Evolutionary conservation across 73 alveolate genomes (phyloP), one percentile per base, ranked within the genome.

Genomic region (Blepharisma japonicum): DNA sequence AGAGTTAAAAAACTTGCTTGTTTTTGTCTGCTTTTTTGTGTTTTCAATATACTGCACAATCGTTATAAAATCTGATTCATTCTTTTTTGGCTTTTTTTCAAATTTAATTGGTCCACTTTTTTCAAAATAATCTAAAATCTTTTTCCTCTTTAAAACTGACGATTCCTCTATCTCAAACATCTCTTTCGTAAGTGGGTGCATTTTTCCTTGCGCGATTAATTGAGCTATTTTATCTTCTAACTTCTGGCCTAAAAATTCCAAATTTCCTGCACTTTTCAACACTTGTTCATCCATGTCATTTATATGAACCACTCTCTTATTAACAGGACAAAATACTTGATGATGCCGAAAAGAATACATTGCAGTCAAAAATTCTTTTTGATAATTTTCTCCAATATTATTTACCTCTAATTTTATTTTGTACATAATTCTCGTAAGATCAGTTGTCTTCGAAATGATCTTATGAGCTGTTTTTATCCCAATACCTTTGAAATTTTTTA

Each of bases 251-350:
- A 61, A 61, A 61, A 61, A 61, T 14, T 25, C 18, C 74, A 61
- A 61, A 39, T 61, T 32, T 32, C 42, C 42, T 32, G 42, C 42
- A 32, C 3, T 32, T 32, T 32, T 32, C 42, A 32, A 0, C 42
- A 32, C 42, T 32, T 32, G 42, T 79, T 79, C 77, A 54, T 79
- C 81, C 8, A 88, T 71, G 45, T 87, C 94, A 83, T 87, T 76
- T 56, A 83, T 85, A 82, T 89, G 78, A 25, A 82, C 95, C 61
- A 88, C 50, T 77, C 92, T 86, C 55, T 92, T 79, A 55, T 83
- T 83, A 7, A 83, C 55, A 20, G 99, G 99, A 78, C 99, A 96
- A 80, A 86, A 96, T 1, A 96, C 98, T 4, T 87, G 81, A 79
- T 96, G 94, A 68, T 86, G 93, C 55, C 92, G 87, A 81, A 96